phyloP scores from a whole-genome alignment of 2,329 filamentous ascomycete species.

The Fusarium newnesense region DNA sequence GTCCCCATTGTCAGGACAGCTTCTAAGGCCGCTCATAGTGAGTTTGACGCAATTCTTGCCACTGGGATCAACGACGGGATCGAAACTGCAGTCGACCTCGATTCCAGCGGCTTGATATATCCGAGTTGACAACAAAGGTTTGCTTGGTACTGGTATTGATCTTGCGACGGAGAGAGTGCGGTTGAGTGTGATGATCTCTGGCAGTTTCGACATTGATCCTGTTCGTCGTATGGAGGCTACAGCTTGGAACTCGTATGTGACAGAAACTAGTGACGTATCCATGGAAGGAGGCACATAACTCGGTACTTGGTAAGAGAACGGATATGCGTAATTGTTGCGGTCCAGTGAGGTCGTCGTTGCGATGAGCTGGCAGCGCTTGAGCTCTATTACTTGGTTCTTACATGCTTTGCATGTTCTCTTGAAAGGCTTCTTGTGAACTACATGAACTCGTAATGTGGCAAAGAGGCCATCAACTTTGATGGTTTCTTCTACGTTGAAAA shows the following conservation, averaged over 20 bases:
- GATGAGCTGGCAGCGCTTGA: slow-evolving; percentile 30
- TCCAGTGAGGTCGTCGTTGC: neutral
- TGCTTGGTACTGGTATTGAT: slow-evolving; percentile 75
- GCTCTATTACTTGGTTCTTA: slow-evolving; percentile 23
- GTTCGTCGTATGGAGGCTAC: slow-evolving; percentile 68
- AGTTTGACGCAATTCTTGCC: slow-evolving; percentile 67
- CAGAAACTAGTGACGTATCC: slow-evolving; percentile 74
- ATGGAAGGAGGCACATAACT: slow-evolving; percentile 85
- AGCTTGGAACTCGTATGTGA: slow-evolving; percentile 82
- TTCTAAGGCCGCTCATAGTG: slow-evolving; percentile 70
- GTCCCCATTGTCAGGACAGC: slow-evolving; percentile 70
- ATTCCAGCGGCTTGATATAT: slow-evolving; percentile 93
- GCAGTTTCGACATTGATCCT: slow-evolving; percentile 45
- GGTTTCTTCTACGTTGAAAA: neutral
- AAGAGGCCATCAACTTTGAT: slow-evolving; percentile 19
- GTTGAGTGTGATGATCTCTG: slow-evolving; percentile 67
- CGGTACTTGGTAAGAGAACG: slow-evolving; percentile 85
- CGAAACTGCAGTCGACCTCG: slow-evolving; percentile 81
- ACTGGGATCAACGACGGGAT: slow-evolving; percentile 83
- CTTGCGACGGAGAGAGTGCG: slow-evolving; percentile 79
- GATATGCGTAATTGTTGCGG: slow-evolving; percentile 62
- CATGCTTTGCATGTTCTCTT: slow-evolving; percentile 27
- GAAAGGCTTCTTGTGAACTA: slow-evolving; percentile 21
- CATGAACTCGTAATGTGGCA: neutral
- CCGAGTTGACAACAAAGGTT: slow-evolving; percentile 75